Base-by-base conservation (phyloP, 1,284 basidiomycete genomes). In the Singerocomus inundabilis region DNA sequence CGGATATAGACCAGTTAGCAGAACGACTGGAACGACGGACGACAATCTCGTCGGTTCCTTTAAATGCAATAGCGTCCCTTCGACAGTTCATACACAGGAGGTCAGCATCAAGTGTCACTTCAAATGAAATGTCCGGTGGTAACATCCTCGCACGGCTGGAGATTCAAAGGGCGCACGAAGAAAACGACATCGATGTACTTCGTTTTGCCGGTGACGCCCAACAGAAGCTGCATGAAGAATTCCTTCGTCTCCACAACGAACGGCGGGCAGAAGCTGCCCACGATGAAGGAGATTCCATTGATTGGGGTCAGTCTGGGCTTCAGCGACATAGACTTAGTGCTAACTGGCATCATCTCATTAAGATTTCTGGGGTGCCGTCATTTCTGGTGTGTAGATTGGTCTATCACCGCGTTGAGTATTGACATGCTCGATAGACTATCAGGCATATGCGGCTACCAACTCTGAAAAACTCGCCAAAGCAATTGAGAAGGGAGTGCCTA, bases 301-400 rank as follows among this genome's bases (percentile, higher is more conserved):
- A 91, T 60, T 91, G 88, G 89, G 82, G 88, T 89, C 57, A 57
- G 86, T 75, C 26, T 28, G 5, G 7, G 31, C 31, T 51, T 29
- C 26, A n/a, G 18, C 15, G 11, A 32, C 18, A 13, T 28, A 42
- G 21, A 32, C 2, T 6, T 12, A 29, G 7, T 21, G 31, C 53
- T 67, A 40, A 60, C 25, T 6, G 26, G 38, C 25, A 26, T 35
- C 6, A 25, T 29, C 48, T n/a, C 35, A 51, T 33, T 37, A 72
- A 97, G 88, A 88, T 57, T 99, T 98, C 72, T 99, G 97, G 96
- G 96, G 97, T 1, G 80, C 80, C 15, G 94, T 99, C 7, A 91
- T 99, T 66, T 90, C 87, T 56, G 89, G 88, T 88, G 50, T 50
- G 68, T 59, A 16, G 21, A 37, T 41, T 39, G 13, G 26, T 33